Base-by-base conservation (phyloP, 345 rosid species). In the Stellera chamaejasme region DNA sequence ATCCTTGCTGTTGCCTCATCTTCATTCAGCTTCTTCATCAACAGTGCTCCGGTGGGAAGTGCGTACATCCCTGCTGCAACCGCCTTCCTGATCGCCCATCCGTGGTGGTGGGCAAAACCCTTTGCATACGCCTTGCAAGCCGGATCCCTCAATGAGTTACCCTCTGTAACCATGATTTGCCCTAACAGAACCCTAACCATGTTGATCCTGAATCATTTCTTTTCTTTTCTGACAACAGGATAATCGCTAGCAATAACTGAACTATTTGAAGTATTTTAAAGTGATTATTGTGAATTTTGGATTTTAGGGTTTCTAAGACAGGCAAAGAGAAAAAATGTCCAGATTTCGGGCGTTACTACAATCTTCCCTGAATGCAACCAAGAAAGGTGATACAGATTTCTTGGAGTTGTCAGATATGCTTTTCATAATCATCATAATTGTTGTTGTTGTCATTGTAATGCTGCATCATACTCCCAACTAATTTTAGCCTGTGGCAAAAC, bases 11-110 rank as follows among this genome's bases (percentile, higher is more conserved):
- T 73, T 16, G 72, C 59, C 72, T 86, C 95, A 48, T 89, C 84
- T 72, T 93, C 99, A 50, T 86, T 88, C 54, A 89, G 91, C 75
- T 81, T 78, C 58, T 59, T 77, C 51, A 93, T 66, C 32, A 93
- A 78, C 67, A 86, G 96, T 36, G 79, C 72, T 63, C 68, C 82
- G 1, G 97, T 81, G 13, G 99, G 99, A 67, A 88, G 94, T 60
- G 91, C 91, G 60, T 84, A 93, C 97, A 93, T 88, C 59, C 99
- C 97, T n/a, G 91, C 80, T 61, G 80, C 80, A 65, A 93, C 99
- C 70, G 94, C 94, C 72, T 81, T 82, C 65, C 96, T 75, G 59
- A 93, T 84, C 49, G 83, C 86, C 99, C 97, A 88, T 12, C 96
- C 99, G 64, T 93, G 99, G 72, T 93, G 89, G 10, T 91, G 91